phyloP scores from a whole-genome alignment of 192 early-diverging fungal species.

The Coemansia sp. region DNA sequence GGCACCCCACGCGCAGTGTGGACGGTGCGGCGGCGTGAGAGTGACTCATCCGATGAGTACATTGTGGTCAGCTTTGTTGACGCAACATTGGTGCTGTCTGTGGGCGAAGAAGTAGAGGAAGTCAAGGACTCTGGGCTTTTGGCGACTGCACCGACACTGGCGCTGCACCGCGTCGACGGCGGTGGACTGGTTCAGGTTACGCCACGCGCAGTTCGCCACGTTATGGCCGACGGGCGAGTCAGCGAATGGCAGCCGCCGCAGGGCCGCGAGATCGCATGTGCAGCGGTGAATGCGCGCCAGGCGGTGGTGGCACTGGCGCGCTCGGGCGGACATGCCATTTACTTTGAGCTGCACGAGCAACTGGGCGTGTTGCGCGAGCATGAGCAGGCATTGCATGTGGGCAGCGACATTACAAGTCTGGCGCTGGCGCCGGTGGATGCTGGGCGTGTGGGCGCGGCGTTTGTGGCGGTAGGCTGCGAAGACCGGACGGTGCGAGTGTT shows the following conservation, averaged over 20 bases:
- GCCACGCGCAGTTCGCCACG: slow-evolving; percentile 87
- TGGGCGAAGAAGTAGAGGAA: slow-evolving; percentile 93
- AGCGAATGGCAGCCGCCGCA: slow-evolving; percentile 92
- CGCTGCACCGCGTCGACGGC: slow-evolving; percentile 79
- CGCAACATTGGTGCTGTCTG: slow-evolving; percentile 87
- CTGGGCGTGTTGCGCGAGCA: slow-evolving; percentile 83
- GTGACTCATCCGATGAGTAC: slow-evolving; percentile 71
- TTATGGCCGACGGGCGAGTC: slow-evolving; percentile 80
- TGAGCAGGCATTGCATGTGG: slow-evolving; percentile 73
- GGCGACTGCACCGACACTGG: slow-evolving; percentile 78
- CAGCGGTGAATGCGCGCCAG: slow-evolving; percentile 80
- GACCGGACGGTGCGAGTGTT: slow-evolving; percentile 91
- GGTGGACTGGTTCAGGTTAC: slow-evolving; percentile 89
- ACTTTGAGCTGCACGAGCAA: slow-evolving; percentile 84
- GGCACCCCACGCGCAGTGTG: slow-evolving; percentile 92
- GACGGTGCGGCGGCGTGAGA: slow-evolving; percentile 55
- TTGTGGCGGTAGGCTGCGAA: slow-evolving; percentile 87
- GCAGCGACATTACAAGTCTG: slow-evolving; percentile 69
- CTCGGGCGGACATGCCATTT: slow-evolving; percentile 72
- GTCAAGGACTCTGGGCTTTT: slow-evolving; percentile 93
- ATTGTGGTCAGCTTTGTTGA: slow-evolving; percentile 93
- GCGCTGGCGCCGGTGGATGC: slow-evolving; percentile 78
- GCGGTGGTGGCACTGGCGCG: slow-evolving; percentile 80
- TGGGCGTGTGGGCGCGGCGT: slow-evolving; percentile 70
- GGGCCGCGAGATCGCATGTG: slow-evolving; percentile 68